phyloP scores from a whole-genome alignment of 805 yeast genomes.

The Osmozyma mogii region DNA sequence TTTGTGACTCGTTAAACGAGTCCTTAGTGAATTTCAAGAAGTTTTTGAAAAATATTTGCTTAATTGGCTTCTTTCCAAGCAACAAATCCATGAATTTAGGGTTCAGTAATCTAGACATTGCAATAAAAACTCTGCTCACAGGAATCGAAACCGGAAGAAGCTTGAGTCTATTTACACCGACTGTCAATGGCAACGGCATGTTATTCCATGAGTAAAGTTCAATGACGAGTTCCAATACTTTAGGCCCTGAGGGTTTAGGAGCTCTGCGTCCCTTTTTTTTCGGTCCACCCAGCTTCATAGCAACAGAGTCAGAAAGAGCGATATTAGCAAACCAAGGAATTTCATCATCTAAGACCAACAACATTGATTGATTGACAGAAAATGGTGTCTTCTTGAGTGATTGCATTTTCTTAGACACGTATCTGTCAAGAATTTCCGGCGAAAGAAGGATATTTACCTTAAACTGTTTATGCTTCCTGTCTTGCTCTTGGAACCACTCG shows the following conservation, averaged over 20 bases:
- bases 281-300: too few relatives aligned
- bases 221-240: slow-evolving; percentile 36
- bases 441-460: slow-evolving; percentile 36
- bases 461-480: slow-evolving; percentile 31
- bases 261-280: slow-evolving; percentile 10
- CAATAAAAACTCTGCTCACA: slow-evolving; percentile 53
- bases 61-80: slow-evolving; percentile 46
- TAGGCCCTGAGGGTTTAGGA: slow-evolving; percentile 8
- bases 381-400: slow-evolving; percentile 54
- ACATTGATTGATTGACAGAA: slow-evolving; percentile 48
- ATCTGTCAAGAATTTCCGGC: slow-evolving; percentile 41
- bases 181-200: slow-evolving; percentile 38
- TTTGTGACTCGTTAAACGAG: slow-evolving; percentile 52
- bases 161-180: slow-evolving; percentile 27
- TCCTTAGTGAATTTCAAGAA: slow-evolving; percentile 41
- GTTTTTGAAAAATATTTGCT: slow-evolving; percentile 51
- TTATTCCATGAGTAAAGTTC: slow-evolving; percentile 55
- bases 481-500: slow-evolving; percentile 44
- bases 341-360: slow-evolving; percentile 43
- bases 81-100: slow-evolving; percentile 45
- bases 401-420: slow-evolving; percentile 43
- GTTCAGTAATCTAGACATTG: slow-evolving; percentile 55
- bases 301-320: slow-evolving; percentile 32
- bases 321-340: slow-evolving; percentile 55
- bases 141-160: slow-evolving; percentile 59